These are phyloP conservation scores for Podila epigama DNA, from an alignment of 192 early-diverging fungal genomes.

Conservation along the genomic window DNA sequence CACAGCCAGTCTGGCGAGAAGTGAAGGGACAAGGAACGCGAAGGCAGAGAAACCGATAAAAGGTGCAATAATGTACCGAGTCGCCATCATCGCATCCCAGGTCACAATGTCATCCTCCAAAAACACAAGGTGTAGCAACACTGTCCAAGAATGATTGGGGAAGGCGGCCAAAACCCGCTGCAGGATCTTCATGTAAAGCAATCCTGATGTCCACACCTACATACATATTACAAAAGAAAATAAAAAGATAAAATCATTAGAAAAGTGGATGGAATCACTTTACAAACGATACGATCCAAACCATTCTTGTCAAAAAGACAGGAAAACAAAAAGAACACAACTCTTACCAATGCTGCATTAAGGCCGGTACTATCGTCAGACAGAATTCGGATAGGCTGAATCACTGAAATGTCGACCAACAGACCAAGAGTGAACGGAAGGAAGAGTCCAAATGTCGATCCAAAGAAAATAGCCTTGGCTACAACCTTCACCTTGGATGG, in stretches of 20 bases:
- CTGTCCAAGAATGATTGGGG: slow-evolving; percentile 53
- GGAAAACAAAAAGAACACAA: background rate
- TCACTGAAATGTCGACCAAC: slow-evolving; percentile 76
- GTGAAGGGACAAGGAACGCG: slow-evolving; percentile 47
- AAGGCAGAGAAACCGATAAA: slow-evolving; percentile 20
- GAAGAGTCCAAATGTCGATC: slow-evolving; percentile 64
- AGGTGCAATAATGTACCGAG: slow-evolving; percentile 46
- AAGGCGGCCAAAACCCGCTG: slow-evolving; percentile 56
- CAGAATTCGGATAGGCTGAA: slow-evolving; percentile 61
- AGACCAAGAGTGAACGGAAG: slow-evolving; percentile 74
- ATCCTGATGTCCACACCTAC: slow-evolving; percentile 78
- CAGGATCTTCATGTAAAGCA: slow-evolving; percentile 72
- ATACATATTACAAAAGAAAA: slow-evolving; percentile 25
- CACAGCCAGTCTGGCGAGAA: slow-evolving; percentile 39
- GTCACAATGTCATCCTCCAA: slow-evolving; percentile 23
- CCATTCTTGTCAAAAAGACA: background rate
- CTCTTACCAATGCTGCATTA: slow-evolving; percentile 48
- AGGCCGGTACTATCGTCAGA: slow-evolving; percentile 25
- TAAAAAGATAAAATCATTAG: background rate
- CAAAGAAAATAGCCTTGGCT: slow-evolving; percentile 60
- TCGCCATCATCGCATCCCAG: slow-evolving; percentile 39
- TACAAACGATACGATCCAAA: no score
- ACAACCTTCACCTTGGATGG: slow-evolving; percentile 16
- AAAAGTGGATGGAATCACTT: no score
- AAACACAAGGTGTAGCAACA: slow-evolving; percentile 25